phyloP scores from a whole-genome alignment of 768 basidiomycete species.

The Lenzites betulinus region DNA sequence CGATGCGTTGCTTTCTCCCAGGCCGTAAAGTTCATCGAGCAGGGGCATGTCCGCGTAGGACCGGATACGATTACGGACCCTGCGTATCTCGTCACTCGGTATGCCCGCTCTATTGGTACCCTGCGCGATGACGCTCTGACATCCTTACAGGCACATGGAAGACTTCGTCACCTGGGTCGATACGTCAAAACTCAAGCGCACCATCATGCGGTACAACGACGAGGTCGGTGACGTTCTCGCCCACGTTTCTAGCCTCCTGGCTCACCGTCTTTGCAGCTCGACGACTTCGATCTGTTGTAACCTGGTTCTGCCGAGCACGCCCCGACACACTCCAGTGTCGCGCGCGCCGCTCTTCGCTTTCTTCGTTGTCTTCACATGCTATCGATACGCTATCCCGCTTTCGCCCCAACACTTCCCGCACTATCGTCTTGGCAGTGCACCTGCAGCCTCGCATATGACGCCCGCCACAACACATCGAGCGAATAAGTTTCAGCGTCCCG shows the following conservation, averaged over 20 bases:
- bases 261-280: conserved; percentile 56
- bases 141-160: conserved; percentile 79
- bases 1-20: conserved; percentile 34
- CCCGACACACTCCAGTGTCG: not conserved
- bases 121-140: conserved; percentile 10
- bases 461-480: not conserved
- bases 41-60: conserved; percentile 96
- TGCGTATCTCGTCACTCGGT: conserved; percentile 92
- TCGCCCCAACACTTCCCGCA: not conserved
- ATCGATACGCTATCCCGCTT: not conserved
- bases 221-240: conserved; percentile 53
- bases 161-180: conserved; percentile 99
- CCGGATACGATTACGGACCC: conserved; percentile 96
- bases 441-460: not conserved
- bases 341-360: not conserved
- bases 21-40: conserved; percentile 98
- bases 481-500: not conserved
- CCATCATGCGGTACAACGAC: conserved; percentile 95
- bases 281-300: conserved; percentile 89
- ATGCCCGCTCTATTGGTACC: conserved; percentile 22
- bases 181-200: conserved; percentile 94
- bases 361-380: not conserved
- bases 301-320: no score
- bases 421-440: not conserved
- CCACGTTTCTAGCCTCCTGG: not conserved